phyloP scores from a whole-genome alignment of 768 basidiomycete species.

The Rhodocollybia butyracea region DNA sequence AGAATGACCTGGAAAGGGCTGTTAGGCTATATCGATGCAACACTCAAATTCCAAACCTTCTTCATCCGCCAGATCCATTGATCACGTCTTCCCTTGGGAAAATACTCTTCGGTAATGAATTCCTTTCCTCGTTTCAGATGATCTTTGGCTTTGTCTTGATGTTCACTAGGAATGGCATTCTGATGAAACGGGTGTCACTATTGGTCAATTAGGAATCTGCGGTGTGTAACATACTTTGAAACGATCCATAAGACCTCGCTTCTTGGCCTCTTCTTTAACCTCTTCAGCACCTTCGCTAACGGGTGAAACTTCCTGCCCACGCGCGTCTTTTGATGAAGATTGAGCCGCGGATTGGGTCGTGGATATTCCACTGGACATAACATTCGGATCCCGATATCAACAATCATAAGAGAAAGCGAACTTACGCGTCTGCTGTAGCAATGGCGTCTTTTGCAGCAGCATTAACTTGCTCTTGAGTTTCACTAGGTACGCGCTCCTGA shows the following conservation, averaged over 20 bases:
- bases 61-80: constrained; percentile 92
- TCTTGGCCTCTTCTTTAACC: constrained; percentile 1
- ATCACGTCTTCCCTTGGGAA: constrained; percentile 87
- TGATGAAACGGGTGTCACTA: background rate
- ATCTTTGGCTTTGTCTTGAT: constrained; percentile 54
- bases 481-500: constrained; percentile 12
- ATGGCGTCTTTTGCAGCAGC: constrained; percentile 10
- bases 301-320: background rate
- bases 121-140: constrained; percentile 57
- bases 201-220: constrained; percentile 22
- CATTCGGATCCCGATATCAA: background rate
- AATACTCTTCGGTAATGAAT: constrained; percentile 78
- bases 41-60: constrained; percentile 52
- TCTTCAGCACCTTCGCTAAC: constrained; percentile 2
- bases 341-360: background rate
- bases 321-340: background rate
- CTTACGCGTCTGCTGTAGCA: background rate
- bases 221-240: constrained; percentile 17
- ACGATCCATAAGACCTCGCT: constrained; percentile 21
- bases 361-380: too few species aligned
- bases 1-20: constrained; percentile 67
- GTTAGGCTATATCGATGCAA: too few species aligned
- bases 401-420: background rate
- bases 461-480: constrained; percentile 11
- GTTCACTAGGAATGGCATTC: constrained; percentile 54